Evolutionary conservation across 768 basidiomycete genomes (phyloP).

Genomic region (Auricularia sp.): DNA sequence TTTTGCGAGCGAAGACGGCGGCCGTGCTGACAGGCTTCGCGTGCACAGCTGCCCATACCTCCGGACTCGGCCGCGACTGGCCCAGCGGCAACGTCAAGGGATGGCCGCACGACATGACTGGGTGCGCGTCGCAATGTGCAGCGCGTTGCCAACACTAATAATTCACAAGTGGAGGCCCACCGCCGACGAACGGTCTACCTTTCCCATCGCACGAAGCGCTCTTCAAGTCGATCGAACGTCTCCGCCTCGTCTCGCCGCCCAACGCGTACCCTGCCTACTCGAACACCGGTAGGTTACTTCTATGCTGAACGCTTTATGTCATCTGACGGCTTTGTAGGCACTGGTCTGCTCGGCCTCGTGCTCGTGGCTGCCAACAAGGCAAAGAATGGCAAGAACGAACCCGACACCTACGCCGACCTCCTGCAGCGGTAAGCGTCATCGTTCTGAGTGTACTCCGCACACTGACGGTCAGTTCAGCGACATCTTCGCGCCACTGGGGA

Average conservation of each 20-base stretch:
- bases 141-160: background rate
- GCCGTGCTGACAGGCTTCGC: no score
- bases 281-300: slow-evolving; percentile 18
- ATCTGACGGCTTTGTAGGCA: slow-evolving; percentile 6
- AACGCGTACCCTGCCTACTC: slow-evolving; percentile 36
- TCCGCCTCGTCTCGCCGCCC: slow-evolving; percentile 32
- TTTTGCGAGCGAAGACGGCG: background rate
- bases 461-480: slow-evolving; percentile 15
- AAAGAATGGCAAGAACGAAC: slow-evolving; percentile 11
- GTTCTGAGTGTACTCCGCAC: background rate
- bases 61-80: slow-evolving; percentile 26
- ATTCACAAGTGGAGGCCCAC: slow-evolving; percentile 14
- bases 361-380: slow-evolving; percentile 24
- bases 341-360: slow-evolving; percentile 24
- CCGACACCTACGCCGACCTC: slow-evolving; percentile 31
- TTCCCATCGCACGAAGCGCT: slow-evolving; percentile 24
- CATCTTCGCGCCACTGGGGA: slow-evolving; percentile 36
- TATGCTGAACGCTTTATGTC: background rate
- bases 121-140: background rate
- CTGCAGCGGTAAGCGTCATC: slow-evolving; percentile 18
- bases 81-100: slow-evolving; percentile 23
- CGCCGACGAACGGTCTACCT: slow-evolving; percentile 19
- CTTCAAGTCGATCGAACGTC: slow-evolving; percentile 26
- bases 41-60: slow-evolving; percentile 17
- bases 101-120: slow-evolving; percentile 31